Evolutionary conservation across 2,329 filamentous ascomycete species (phyloP), one percentile per base, ranked within the genome.

Genomic region (Gaeumannomyces sp.): DNA sequence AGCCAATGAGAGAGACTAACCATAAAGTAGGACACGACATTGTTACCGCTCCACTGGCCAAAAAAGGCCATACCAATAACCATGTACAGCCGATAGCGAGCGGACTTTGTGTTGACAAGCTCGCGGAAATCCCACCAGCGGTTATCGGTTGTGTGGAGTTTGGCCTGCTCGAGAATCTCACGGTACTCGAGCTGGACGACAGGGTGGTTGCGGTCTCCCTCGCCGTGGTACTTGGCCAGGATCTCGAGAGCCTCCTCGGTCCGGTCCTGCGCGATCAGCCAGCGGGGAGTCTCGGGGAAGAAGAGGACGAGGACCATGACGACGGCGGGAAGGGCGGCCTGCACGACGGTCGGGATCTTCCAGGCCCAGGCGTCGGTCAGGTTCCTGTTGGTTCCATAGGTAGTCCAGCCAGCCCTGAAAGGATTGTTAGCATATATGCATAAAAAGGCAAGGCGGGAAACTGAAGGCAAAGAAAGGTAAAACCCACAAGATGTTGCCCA

Each of bases 81-180:
- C 72, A 83, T 80, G 70, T 78, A 78, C 3, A 82, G 75, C 27
- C 82, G 73, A 70, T 84, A 84, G 22, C 79, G 75, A 50, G 78
- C 77, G 53, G 78, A 78, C 22, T 73, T 74, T 5, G 78, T 81
- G 71, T 83, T 80, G 72, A 79, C 76, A 25, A 86, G 74, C 67
- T 83, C 83, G 13, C 81, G 74, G 75, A 83, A 87, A 71, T 87
- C 81, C 83, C 83, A 87, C 80, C 81, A 86, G 2, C 80, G 77
- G 69, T 87, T 87, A 66, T 85, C 84, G 22, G 80, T 74, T n/a
- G 76, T 76, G 8, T 78, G 79, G 11, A 78, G 71, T 22, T 57
- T 61, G 75, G 77, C 64, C 63, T 82, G 78, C 70, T 85, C 81
- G 33, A 83, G 73, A 71, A 85, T 83, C 69, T 86, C 83, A 33